Percentiles rank a stretch among this genome's conserved stretches.
phyloP scores from a whole-genome alignment of 2,329 filamentous ascomycete species.

The Fusarium beomiforme region DNA sequence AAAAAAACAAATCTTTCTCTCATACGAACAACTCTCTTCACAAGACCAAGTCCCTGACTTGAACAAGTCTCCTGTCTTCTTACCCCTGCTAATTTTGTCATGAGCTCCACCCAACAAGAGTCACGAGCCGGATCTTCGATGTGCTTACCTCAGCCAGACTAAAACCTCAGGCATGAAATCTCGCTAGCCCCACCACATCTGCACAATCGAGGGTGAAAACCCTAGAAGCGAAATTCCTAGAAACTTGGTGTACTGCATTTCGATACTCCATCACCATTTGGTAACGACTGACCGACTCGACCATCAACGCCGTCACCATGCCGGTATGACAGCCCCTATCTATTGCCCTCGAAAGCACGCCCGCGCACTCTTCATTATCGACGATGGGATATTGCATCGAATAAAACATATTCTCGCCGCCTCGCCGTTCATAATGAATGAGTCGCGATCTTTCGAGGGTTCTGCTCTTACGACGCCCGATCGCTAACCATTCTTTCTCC shows the following conservation, averaged over 20 bases:
- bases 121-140: slow-evolving; percentile 5
- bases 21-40: neutral
- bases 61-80: neutral
- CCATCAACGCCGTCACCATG: slow-evolving; percentile 54
- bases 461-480: slow-evolving; percentile 15
- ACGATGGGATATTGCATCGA: slow-evolving; percentile 9
- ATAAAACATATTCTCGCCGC: slow-evolving; percentile 2
- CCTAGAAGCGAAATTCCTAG: slow-evolving; percentile 41
- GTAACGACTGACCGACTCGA: slow-evolving; percentile 50
- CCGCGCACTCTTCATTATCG: slow-evolving; percentile 22
- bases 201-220: slow-evolving; percentile 51
- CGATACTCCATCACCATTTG: slow-evolving; percentile 46
- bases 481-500: slow-evolving; percentile 40
- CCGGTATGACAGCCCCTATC: slow-evolving; percentile 48
- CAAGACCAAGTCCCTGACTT: neutral
- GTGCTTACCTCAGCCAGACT: slow-evolving; percentile 7
- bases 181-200: slow-evolving; percentile 24
- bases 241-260: neutral
- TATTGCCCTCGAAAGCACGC: slow-evolving; percentile 4
- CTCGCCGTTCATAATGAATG: slow-evolving; percentile 15
- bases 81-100: slow-evolving; percentile 33
- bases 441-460: slow-evolving; percentile 9
- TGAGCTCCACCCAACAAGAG: neutral
- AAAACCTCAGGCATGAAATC: slow-evolving; percentile 28
- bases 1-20: neutral